These are phyloP conservation scores for Nicotiana otophora DNA, from an alignment of 257 asterid species.

Conservation along the genomic window DNA sequence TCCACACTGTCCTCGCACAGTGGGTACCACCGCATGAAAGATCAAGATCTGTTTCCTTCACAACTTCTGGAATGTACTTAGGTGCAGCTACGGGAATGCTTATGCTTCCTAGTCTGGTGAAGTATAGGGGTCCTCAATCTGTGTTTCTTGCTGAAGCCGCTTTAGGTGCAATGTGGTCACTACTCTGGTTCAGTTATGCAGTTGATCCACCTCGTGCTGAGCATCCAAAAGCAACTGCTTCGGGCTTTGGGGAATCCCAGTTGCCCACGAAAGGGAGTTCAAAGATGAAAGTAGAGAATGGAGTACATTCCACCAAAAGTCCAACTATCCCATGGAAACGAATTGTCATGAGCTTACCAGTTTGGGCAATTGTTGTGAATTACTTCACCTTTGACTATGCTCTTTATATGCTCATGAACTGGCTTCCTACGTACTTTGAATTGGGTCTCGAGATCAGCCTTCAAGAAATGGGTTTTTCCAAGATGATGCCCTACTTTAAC, in stretches of 20 bases:
- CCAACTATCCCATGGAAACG: constrained; percentile 72
- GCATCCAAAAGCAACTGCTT: constrained; percentile 82
- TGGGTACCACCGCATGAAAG: constrained; percentile 97
- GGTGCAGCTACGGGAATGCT: constrained; percentile 90
- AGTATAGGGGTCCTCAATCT: constrained; percentile 67
- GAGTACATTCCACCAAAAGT: constrained; percentile 32
- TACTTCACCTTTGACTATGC: constrained; percentile 90
- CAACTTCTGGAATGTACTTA: constrained; percentile 90
- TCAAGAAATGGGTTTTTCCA: constrained; percentile 93
- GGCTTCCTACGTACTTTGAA: constrained; percentile 96
- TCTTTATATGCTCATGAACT: constrained; percentile 87
- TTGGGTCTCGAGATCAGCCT: constrained; percentile 76
- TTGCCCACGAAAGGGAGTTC: constrained; percentile 47
- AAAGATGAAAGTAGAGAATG: constrained; percentile 48
- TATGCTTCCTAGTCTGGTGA: constrained; percentile 71
- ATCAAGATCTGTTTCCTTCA: constrained; percentile 82
- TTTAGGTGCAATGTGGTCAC: constrained; percentile 74
- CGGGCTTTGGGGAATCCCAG: constrained; percentile 71
- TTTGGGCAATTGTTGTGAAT: constrained; percentile 84
- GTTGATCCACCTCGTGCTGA: constrained; percentile 87
- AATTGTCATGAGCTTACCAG: constrained; percentile 63
- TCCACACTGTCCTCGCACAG: constrained; percentile 91
- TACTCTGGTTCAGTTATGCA: constrained; percentile 75
- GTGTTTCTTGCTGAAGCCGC: constrained; percentile 78
- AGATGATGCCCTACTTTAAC: constrained; percentile 85